Evolutionary conservation across 148 eudicot genomes (phyloP), one percentile per base, ranked within the genome.

Genomic region (Pouteria glomerata): DNA sequence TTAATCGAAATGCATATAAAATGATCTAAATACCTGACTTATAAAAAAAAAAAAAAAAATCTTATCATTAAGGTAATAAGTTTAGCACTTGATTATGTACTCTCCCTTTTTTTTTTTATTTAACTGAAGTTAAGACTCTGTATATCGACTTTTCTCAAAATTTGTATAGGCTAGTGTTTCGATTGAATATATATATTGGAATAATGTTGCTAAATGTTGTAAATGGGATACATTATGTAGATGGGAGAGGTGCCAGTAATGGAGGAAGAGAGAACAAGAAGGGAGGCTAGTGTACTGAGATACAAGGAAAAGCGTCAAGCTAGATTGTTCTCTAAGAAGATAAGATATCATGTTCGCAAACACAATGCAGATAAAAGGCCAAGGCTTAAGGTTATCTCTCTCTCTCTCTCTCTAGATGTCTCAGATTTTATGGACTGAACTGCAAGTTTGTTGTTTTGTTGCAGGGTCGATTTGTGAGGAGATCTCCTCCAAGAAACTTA

Each of bases 391-490:
- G 85, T 81, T 16, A 30, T 34, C 35, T 8, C 33, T 37, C 8
- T 63, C 30, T 6, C 31, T 67, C 42, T 26, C 61, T 37, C 21
- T 62, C 21, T 14, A 39, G 19, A 18, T 65, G 35, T 37, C 41
- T 51, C 3, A 24, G 21, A 37, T 2, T 12, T 12, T 66, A 37
- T 34, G 52, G 47, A 13, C 24, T 34, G 15, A 21, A 51, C 15
- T 71, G 44, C 3, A 44, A 23, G 11, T 59, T 2, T 56, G 27
- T 47, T 68, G 65, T 14, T 62, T 61, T 68, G 73, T 66, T 74
- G 80, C 71, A 85, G 89, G 89, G 84, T 33, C 83, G 86, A 24
- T 82, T 85, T 71, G 84, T 82, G 64, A 85, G 78, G 78, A 85
- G 82, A 65, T 39, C 16, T 64, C 71, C 53, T 11, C 44, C 0